A percentile compares a stretch with the other conserved stretches of the same genome.
Evolutionary conservation across 352 stramenopile species (phyloP).

Genomic region (Phytophthora ramorum): DNA sequence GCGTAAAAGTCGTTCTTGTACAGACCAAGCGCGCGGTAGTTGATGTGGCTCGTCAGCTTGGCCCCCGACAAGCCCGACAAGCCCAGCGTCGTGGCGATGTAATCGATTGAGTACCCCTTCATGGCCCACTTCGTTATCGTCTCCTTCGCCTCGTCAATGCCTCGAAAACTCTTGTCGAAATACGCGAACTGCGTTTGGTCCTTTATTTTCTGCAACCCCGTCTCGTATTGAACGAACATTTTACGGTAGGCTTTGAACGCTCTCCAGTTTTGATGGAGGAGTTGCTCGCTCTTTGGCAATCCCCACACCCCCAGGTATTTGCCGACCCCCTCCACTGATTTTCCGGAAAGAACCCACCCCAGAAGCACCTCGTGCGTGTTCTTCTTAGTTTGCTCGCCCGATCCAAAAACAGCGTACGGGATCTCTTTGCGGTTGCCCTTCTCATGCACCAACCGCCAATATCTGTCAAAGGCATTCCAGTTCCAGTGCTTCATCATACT

Average conservation of each 20-base stretch:
- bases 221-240: not conserved
- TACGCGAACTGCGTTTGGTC: not conserved
- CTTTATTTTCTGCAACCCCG: not conserved
- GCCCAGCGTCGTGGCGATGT: not conserved
- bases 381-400: not conserved
- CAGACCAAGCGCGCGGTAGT: not conserved
- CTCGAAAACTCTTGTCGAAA: not conserved
- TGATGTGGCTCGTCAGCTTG: not conserved
- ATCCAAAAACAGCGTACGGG: constrained; percentile 1
- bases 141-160: not conserved
- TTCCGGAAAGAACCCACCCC: not conserved
- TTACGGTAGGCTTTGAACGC: constrained; percentile 9
- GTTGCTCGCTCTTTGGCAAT: not conserved
- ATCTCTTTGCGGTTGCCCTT: not conserved
- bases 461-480: constrained; percentile 7
- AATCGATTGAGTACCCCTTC: not conserved
- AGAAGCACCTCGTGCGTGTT: not conserved
- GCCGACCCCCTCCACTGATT: not conserved
- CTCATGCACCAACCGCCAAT: constrained; percentile 3
- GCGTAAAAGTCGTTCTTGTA: not conserved
- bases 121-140: constrained; percentile 1
- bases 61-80: not conserved
- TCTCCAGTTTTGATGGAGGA: constrained; percentile 7
- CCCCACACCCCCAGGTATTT: not conserved
- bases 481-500: not conserved